Base-by-base conservation (phyloP, 2,329 filamentous ascomycete species). In the Neofusicoccum kwambonambiense region DNA sequence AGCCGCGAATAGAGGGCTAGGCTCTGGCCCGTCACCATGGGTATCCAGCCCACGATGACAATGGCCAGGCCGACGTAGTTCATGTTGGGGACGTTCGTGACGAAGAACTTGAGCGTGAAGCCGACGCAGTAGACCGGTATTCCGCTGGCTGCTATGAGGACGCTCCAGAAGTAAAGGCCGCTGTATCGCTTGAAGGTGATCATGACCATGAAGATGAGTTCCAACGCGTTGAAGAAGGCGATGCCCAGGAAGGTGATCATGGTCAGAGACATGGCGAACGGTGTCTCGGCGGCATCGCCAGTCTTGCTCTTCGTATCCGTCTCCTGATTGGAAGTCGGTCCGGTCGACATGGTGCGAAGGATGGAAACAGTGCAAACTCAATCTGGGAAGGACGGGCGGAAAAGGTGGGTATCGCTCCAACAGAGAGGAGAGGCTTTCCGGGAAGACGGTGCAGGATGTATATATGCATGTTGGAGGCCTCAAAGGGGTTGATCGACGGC, bases 1-100 rank as follows among this genome's bases (percentile, higher is more conserved):
- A 89, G 79, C 5, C 87, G 81, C 0, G 86, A 89, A 77, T 86
- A 89, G 1, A 89, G 77, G 1, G 89, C 87, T 11, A 89, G 69
- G 0, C 83, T 83, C 71, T 88, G 85, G 0, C 87, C 87, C 1
- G 86, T 87, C 0, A 89, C 82, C 84, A 89, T 87, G 1, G 76
- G 69, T 72, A 83, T 84, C 84, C 87, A 85, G 13, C 85, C 86
- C 37, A 56, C n/a, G 63, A 88, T 66, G 19, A 78, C 79, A 27
- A 84, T 73, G 7, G 84, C 68, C 6, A 79, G 78, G n/a, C 52
- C 52, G 37, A 56, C 27, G 52, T 56, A 56, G 37, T 56, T 56
- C 52, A 56, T 42, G 52, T 42, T 27, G n/a, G 52, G n/a, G 6
- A 56, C 37, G 82, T 76, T 41, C 6, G 22, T 77, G 61, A 83